These are phyloP conservation scores for Penicillium ochrochloron DNA, from an alignment of 495 filamentous ascomycete genomes.

Conservation along the genomic window DNA sequence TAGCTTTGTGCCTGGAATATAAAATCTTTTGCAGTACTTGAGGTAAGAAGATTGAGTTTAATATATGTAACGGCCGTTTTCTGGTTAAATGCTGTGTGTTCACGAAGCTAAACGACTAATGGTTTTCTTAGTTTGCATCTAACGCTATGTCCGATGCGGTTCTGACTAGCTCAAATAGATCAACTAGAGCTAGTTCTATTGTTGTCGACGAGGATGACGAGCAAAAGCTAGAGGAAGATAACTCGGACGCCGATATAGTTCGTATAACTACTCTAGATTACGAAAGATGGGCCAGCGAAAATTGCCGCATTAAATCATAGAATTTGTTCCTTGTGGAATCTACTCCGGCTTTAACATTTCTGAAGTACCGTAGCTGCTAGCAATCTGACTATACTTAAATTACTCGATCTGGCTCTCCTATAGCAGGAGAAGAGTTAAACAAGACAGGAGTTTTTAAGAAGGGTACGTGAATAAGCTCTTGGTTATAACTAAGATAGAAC, in stretches of 20 bases:
- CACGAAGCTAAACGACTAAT: slow-evolving; percentile 9
- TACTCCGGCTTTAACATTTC: slow-evolving; percentile 8
- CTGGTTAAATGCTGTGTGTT: neutral
- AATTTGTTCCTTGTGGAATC: slow-evolving; percentile 6
- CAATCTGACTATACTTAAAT: slow-evolving; percentile 5
- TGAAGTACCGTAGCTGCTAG: neutral
- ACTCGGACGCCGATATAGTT: slow-evolving; percentile 6
- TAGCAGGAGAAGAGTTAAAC: slow-evolving; percentile 8
- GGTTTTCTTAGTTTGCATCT: slow-evolving; percentile 2
- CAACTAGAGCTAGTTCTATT: slow-evolving; percentile 7
- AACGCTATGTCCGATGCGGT: slow-evolving; percentile 3
- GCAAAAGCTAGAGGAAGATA: slow-evolving; percentile 4
- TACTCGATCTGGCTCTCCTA: slow-evolving; percentile 3
- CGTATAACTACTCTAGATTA: slow-evolving; percentile 6
- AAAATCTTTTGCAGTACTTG: neutral
- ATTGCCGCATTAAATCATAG: neutral
- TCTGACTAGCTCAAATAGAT: slow-evolving; percentile 2
- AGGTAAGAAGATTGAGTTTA: slow-evolving; percentile 7
- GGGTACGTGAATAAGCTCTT: slow-evolving; percentile 2
- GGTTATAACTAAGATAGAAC: slow-evolving; percentile 2
- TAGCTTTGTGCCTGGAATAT: slow-evolving; percentile 8
- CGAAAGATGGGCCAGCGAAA: slow-evolving; percentile 7
- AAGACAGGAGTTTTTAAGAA: slow-evolving; percentile 1
- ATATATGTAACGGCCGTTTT: slow-evolving; percentile 5
- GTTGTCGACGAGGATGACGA: slow-evolving; percentile 2